Evolutionary conservation across 2,329 filamentous ascomycete genomes (phyloP).

Genomic region (Aspergillus thermomutatus): DNA sequence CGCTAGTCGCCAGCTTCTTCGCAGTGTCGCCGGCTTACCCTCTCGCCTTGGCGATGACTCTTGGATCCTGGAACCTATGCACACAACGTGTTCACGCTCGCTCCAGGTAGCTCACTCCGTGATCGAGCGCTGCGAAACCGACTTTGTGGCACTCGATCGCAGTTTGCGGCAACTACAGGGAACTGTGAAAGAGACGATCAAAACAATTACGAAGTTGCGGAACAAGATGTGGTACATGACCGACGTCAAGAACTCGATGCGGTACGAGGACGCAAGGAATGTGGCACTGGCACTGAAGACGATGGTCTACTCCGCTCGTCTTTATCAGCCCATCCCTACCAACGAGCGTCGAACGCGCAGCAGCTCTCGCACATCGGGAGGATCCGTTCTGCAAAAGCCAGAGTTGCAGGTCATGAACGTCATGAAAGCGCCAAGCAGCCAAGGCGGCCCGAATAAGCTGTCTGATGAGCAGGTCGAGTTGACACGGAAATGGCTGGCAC

Average conservation of each 20-base stretch:
- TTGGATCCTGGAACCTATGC: slow-evolving; percentile 71
- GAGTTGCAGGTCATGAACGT: slow-evolving; percentile 85
- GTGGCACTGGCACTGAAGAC: slow-evolving; percentile 84
- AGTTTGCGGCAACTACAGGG: slow-evolving; percentile 75
- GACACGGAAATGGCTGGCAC: slow-evolving; percentile 76
- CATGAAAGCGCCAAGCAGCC: slow-evolving; percentile 74
- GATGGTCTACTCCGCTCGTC: slow-evolving; percentile 63
- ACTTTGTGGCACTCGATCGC: slow-evolving; percentile 74
- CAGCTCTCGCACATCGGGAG: slow-evolving; percentile 47
- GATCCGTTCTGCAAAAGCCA: slow-evolving; percentile 69
- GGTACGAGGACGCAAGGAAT: slow-evolving; percentile 82
- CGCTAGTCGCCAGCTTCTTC: slow-evolving; percentile 69
- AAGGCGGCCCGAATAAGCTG: slow-evolving; percentile 90
- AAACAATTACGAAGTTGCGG: slow-evolving; percentile 68
- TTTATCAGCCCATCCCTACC: slow-evolving; percentile 19
- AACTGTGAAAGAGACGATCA: slow-evolving; percentile 71
- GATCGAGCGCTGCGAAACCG: slow-evolving; percentile 36
- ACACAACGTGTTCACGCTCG: slow-evolving; percentile 48
- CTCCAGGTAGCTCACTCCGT: slow-evolving; percentile 30
- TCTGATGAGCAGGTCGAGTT: slow-evolving; percentile 92
- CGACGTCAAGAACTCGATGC: slow-evolving; percentile 83
- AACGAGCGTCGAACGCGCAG: slow-evolving; percentile 38
- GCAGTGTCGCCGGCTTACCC: slow-evolving; percentile 56
- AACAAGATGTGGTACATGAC: slow-evolving; percentile 99
- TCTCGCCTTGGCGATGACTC: slow-evolving; percentile 57